phyloP scores from a whole-genome alignment of 495 filamentous ascomycete species.

The Apodospora peruviana region DNA sequence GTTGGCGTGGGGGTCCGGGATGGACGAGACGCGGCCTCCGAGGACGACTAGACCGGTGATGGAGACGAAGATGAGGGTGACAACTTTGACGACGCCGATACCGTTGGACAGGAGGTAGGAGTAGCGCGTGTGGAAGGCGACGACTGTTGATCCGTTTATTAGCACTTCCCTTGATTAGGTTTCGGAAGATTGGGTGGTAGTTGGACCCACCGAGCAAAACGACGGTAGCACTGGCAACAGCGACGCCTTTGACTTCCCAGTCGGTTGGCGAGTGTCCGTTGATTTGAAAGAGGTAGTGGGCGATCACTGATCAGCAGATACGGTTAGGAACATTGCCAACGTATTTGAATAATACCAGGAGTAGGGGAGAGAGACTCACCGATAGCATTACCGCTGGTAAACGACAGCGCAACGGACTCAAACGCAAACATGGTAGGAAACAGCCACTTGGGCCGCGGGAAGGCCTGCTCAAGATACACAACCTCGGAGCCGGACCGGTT shows the following conservation, averaged over 20 bases:
- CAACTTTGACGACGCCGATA: conserved; percentile 60
- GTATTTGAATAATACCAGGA: too few relatives aligned
- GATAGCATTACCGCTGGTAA: conserved; percentile 53
- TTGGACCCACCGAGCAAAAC: conserved; percentile 37
- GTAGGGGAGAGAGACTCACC: conserved; percentile 15
- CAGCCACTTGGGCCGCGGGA: conserved; percentile 54
- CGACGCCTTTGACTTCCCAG: conserved; percentile 61
- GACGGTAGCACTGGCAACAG: conserved; percentile 53
- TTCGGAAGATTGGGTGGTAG: background rate
- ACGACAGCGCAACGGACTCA: conserved; percentile 49
- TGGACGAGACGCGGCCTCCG: conserved; percentile 38
- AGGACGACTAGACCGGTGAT: conserved; percentile 52
- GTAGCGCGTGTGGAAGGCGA: conserved; percentile 51
- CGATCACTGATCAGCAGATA: conserved; percentile 22
- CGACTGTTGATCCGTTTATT: conserved; percentile 20
- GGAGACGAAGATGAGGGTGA: conserved; percentile 58
- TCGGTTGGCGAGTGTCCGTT: conserved; percentile 37
- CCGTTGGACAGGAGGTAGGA: conserved; percentile 51
- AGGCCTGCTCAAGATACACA: conserved; percentile 60
- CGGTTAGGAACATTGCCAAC: background rate
- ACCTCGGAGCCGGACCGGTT: conserved; percentile 45
- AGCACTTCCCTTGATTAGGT: conserved; percentile 34
- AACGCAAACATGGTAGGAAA: conserved; percentile 54
- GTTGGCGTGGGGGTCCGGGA: conserved; percentile 51
- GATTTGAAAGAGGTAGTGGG: conserved; percentile 52